Evolutionary conservation across 169 alveolate genomes (phyloP).

Genomic region (Babesia caballi): DNA sequence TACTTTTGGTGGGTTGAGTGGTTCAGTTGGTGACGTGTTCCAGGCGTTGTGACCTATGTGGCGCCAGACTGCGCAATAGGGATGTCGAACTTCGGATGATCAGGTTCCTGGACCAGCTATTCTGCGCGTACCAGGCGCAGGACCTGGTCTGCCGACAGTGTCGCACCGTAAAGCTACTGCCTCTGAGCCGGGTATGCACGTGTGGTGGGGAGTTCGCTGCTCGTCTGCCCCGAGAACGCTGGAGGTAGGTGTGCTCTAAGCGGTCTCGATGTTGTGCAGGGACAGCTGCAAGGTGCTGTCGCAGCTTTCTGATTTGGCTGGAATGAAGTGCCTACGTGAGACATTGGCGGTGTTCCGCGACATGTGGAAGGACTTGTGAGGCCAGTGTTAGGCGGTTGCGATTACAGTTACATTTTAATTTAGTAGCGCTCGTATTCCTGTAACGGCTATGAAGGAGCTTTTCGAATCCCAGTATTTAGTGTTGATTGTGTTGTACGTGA

Average conservation of each 20-base stretch:
- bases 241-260: conserved; percentile 58
- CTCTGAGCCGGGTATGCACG: conserved; percentile 19
- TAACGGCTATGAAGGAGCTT: too few relatives aligned
- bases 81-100: conserved; percentile 49
- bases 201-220: conserved; percentile 45
- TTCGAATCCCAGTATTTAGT: too few relatives aligned
- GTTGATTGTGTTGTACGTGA: too few relatives aligned
- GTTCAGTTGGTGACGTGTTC: too few relatives aligned
- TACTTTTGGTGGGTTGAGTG: background rate
- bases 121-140: conserved; percentile 58
- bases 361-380: background rate
- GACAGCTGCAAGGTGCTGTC: conserved; percentile 27
- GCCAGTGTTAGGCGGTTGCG: too few relatives aligned
- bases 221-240: conserved; percentile 17
- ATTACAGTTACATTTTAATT: too few relatives aligned
- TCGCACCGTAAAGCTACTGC: conserved; percentile 32
- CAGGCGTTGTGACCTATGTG: conserved; percentile 48
- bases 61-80: conserved; percentile 11
- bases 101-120: conserved; percentile 42
- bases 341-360: conserved; percentile 11
- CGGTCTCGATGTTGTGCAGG: background rate
- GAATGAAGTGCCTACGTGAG: conserved; percentile 53
- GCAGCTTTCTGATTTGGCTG: conserved; percentile 39
- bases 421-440: background rate
- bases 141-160: conserved; percentile 46